Percentiles rank a stretch among this genome's conserved stretches.
Evolutionary conservation across 352 stramenopile genomes (phyloP).

Genomic region (Peronospora farinosa): DNA sequence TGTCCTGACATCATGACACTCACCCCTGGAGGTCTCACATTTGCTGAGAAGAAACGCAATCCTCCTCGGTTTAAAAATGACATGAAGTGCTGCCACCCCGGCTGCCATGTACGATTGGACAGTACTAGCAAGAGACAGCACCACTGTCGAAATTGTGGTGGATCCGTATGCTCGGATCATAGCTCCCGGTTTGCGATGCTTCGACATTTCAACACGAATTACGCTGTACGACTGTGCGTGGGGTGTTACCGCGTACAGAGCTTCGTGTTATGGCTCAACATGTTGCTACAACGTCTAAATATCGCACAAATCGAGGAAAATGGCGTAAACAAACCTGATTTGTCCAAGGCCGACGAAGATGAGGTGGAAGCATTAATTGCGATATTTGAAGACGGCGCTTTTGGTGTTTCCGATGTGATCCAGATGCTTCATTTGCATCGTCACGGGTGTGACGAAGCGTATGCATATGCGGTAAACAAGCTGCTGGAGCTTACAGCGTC

Average conservation of each 20-base stretch:
- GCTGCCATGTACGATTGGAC: conserved; percentile 66
- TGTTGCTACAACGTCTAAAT: conserved; percentile 57
- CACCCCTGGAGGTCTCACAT: conserved; percentile 48
- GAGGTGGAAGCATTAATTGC: conserved; percentile 48
- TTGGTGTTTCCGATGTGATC: conserved; percentile 74
- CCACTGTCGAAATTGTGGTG: conserved; percentile 77
- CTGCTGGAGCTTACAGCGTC: conserved; percentile 52
- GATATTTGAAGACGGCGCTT: conserved; percentile 45
- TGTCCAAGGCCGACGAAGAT: conserved; percentile 52
- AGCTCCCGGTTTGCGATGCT: conserved; percentile 65
- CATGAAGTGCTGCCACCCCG: conserved; percentile 49
- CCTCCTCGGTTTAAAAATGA: conserved; percentile 71
- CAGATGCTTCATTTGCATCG: conserved; percentile 78
- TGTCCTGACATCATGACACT: conserved; percentile 41
- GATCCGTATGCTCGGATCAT: conserved; percentile 75
- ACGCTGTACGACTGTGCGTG: conserved; percentile 59
- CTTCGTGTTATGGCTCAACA: conserved; percentile 57
- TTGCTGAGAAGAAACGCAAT: conserved; percentile 53
- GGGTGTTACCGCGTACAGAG: conserved; percentile 71
- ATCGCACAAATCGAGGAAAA: conserved; percentile 38
- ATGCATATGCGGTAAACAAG: conserved; percentile 62
- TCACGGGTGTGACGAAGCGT: conserved; percentile 68
- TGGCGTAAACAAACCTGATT: conserved; percentile 25
- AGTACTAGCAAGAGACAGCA: conserved; percentile 71
- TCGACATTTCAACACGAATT: conserved; percentile 55